phyloP scores from a whole-genome alignment of 2,329 filamentous ascomycete genomes.

The Clonostachys chloroleuca region DNA sequence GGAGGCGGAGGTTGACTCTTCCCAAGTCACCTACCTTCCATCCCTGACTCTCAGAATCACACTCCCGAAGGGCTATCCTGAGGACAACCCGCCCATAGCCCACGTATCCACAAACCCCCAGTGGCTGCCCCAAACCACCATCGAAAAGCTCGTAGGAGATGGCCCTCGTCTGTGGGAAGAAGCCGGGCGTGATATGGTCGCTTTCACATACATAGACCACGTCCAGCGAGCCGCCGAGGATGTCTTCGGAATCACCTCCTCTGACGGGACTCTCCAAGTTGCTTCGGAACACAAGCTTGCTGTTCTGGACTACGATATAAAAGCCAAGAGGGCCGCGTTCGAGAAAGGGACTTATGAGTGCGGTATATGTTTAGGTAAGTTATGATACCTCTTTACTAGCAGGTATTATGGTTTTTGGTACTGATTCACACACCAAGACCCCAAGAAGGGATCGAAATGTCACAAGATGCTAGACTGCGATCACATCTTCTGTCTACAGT shows the following conservation, averaged over 20 bases:
- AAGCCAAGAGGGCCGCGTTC: constrained; percentile 70
- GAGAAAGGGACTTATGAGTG: constrained; percentile 84
- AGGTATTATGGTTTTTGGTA: not conserved
- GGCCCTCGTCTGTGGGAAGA: constrained; percentile 57
- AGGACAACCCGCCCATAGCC: constrained; percentile 42
- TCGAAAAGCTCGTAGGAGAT: constrained; percentile 46
- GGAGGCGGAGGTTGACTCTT: constrained; percentile 28
- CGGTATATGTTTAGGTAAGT: constrained; percentile 69
- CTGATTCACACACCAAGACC: constrained; percentile 48
- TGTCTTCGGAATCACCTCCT: constrained; percentile 52
- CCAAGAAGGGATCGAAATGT: constrained; percentile 80
- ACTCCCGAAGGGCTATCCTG: constrained; percentile 56
- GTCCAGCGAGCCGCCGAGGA: constrained; percentile 54
- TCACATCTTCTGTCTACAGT: constrained; percentile 89
- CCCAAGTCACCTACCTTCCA: constrained; percentile 53
- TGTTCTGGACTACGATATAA: constrained; percentile 74
- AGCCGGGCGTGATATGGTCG: constrained; percentile 51
- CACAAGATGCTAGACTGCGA: constrained; percentile 79
- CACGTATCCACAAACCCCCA: constrained; percentile 46
- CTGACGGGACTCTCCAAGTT: constrained; percentile 44
- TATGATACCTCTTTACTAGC: not conserved
- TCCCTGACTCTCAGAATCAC: constrained; percentile 47
- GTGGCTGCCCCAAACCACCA: constrained; percentile 48
- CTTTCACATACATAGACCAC: constrained; percentile 61
- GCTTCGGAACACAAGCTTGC: constrained; percentile 59